Evolutionary conservation across 2,329 filamentous ascomycete genomes (phyloP), one percentile per base, ranked within the genome.

Genomic region (Neonectria sp.): DNA sequence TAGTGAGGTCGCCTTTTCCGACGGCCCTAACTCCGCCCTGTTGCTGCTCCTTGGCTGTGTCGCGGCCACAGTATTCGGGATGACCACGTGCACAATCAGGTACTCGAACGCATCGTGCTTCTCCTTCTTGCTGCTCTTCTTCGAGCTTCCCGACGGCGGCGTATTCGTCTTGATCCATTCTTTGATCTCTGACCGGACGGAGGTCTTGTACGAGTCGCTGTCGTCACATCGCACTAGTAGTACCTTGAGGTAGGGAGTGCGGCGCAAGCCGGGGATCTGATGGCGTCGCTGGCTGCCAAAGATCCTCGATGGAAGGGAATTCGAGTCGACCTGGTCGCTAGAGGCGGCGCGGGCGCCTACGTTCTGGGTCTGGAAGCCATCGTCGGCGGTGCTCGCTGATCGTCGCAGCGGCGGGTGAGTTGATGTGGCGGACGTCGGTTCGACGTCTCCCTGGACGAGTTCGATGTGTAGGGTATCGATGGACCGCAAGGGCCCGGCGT

Each of bases 21-120:
- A 83, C 29, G 85, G 82, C 3, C 83, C 81, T 31, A 86, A 86
- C 27, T 91, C 88, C 4, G 86, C 80, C 69, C 88, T 86, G 60
- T 85, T 83, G 62, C 86, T 88, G 64, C 85, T 89, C 68, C 92
- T 88, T 15, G 94, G 93, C 77, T 97, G 94, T 2, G 91, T 93
- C 25, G 93, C 91, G 1, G 94, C 94, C 15, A 89, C 86, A 0
- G 94, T 95, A 70, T 97, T 95, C 15, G 95, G 95, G 21, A 97
- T 86, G 13, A 98, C 93, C 29, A 99, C 93, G 79, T 99, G 96
- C 25, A 99, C 78, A 61, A 99, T 93, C 71, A 99, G 85, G 93
- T 95, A 98, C 80, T 99, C 96, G 73, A 93, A 97, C 0, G 96
- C 95, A 83, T 99, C 95, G 77, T 99, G 96, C 69, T 97, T 96